Conservation (phyloP, 1,284 basidiomycete genomes). For the Agaricales sp. region DNA sequence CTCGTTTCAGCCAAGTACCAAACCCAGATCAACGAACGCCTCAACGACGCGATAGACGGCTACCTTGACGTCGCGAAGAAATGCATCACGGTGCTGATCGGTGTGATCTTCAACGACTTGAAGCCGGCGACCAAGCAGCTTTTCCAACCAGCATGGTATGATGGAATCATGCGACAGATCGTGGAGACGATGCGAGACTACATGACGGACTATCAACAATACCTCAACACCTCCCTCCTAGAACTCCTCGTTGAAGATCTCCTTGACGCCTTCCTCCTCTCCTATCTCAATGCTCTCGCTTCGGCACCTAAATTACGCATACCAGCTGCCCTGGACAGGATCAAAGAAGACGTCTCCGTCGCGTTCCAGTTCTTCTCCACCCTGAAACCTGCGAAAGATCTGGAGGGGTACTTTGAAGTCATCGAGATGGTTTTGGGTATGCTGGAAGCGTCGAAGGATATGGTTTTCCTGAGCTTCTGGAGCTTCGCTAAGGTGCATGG, state of each 20-base stretch:
- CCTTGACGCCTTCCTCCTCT: constrained; percentile 83
- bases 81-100: constrained; percentile 90
- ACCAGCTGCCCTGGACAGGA: constrained; percentile 73
- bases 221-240: constrained; percentile 85
- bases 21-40: constrained; percentile 69
- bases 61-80: constrained; percentile 97
- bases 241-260: constrained; percentile 92
- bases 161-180: constrained; percentile 77
- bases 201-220: constrained; percentile 85
- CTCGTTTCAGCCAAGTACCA: constrained; percentile 93
- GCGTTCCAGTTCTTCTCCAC: constrained; percentile 77
- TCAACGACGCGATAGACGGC: constrained; percentile 96
- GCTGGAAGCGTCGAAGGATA: constrained; percentile 83
- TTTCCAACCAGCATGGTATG: constrained; percentile 84
- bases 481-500: constrained; percentile 94
- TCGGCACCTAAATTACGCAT: constrained; percentile 84
- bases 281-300: constrained; percentile 83
- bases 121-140: constrained; percentile 82
- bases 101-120: constrained; percentile 92
- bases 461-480: constrained; percentile 94
- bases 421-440: constrained; percentile 80
- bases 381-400: constrained; percentile 72
- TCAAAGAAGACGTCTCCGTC: constrained; percentile 74
- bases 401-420: constrained; percentile 80
- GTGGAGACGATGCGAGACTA: constrained; percentile 96